Evolutionary conservation across 805 yeast species (phyloP), one percentile per base, ranked within the genome.

Genomic region (Yamadazyma ubonensis): DNA sequence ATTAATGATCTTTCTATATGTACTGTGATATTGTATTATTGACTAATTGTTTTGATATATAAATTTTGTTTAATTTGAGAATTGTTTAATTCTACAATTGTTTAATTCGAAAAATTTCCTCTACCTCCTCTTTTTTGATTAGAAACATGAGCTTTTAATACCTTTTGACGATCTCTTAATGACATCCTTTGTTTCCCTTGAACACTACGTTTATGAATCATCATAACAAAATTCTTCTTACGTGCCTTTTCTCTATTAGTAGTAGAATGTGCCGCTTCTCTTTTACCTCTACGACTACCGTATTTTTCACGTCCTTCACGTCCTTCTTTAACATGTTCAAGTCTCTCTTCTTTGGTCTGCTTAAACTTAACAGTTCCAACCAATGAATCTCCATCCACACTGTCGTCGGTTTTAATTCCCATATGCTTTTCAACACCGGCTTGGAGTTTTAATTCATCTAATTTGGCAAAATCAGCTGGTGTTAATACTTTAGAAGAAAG

Each of bases 171-270:
- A 61, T 93, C 98, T 54, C 96, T 76, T 53, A 93, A 71, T 42
- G 96, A 86, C 75, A 84, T 73, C 67, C 83, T 86, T 48, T 84
- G 90, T 65, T 93, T 93, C 48, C 98, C 98, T 64, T 86, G 95
- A 28, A 93, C 98, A 36, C 86, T 81, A 55, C 80, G 80, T 70
- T 91, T 93, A 66, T 93, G 99, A 52, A 93, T 86, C 91, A 86
- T 86, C 99, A 93, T 93, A 59, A 93, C 91, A 59, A 89, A 93
- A 67, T 93, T 93, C 96, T 93, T 93, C 88, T 88, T 88, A 64
- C 98, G 78, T 17, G 89, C 95, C 78, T 93, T 93, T 67, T 95
- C 97, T 65, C 80, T 81, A 63, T 93, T 93, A 2, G 99, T 93
- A 8, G 98, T 90, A 20, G 96, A 86, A 59, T 84, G 97, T 12